phyloP scores from a whole-genome alignment of 139 green algal genomes.

The Yamagishiella unicocca region DNA sequence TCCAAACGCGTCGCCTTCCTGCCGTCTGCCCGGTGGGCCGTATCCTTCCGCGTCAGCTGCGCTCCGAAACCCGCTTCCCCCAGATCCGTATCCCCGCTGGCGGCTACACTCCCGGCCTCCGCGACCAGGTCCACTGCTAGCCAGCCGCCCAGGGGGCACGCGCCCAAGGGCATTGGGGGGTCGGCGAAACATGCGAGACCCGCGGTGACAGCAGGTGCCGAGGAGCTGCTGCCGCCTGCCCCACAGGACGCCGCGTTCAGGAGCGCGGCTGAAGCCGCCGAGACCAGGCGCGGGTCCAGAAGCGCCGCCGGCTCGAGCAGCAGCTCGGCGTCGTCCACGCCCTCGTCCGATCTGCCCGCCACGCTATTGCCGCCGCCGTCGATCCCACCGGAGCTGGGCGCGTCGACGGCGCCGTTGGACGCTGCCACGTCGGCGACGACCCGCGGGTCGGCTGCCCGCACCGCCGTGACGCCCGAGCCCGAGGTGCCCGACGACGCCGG shows the following conservation, averaged over 20 bases:
- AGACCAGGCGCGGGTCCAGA: background rate
- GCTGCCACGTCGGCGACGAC: background rate
- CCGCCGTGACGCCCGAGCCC: background rate
- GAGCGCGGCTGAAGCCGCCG: conserved; percentile 11
- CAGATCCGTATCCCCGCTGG: no score
- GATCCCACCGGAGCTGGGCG: background rate
- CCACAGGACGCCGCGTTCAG: background rate
- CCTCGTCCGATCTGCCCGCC: background rate
- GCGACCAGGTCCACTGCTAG: background rate
- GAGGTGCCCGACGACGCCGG: conserved; percentile 1
- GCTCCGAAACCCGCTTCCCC: no score
- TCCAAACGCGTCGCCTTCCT: no score
- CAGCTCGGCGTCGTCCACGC: background rate
- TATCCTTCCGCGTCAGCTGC: no score
- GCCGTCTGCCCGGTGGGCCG: no score
- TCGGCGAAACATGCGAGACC: background rate
- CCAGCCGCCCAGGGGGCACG: conserved; percentile 33
- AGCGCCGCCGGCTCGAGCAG: conserved; percentile 23
- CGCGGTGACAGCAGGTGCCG: background rate
- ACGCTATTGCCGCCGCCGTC: background rate
- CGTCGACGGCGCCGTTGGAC: background rate
- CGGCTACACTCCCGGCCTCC: background rate
- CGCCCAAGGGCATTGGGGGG: background rate
- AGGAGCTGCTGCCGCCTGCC: background rate
- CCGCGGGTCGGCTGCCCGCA: background rate